Conservation (phyloP, 176 grass and related monocot genomes). For the Avena atlantica region DNA sequence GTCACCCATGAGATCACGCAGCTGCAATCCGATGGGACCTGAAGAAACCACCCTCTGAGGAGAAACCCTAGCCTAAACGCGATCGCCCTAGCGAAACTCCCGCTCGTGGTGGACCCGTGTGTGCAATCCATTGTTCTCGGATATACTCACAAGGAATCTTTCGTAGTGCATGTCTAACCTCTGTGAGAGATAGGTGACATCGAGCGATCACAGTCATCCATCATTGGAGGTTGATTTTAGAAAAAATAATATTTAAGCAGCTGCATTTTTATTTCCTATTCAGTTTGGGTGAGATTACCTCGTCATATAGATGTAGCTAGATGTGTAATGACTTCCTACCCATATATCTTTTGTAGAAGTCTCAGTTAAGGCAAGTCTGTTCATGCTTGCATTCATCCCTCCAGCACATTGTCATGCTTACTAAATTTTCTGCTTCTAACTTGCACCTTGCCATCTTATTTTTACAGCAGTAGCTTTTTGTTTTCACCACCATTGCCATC, state of each 20-base stretch:
- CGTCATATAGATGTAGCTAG: conserved; percentile 14
- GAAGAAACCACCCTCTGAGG: too few species aligned
- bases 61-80: too few species aligned
- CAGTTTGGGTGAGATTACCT: background rate
- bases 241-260: background rate
- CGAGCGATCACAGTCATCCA: background rate
- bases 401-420: conserved; percentile 2
- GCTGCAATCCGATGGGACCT: too few species aligned
- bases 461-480: background rate
- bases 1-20: too few species aligned
- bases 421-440: conserved; percentile 7
- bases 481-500: conserved; percentile 22
- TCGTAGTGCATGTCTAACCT: conserved; percentile 14
- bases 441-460: conserved; percentile 7
- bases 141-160: background rate
- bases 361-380: conserved; percentile 4
- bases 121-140: background rate
- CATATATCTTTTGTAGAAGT: background rate
- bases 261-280: conserved; percentile 15
- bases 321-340: conserved; percentile 14
- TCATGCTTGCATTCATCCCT: conserved; percentile 24
- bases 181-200: background rate
- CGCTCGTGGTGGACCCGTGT: too few species aligned
- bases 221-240: conserved; percentile 1
- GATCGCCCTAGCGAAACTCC: too few species aligned